phyloP scores from a whole-genome alignment of 805 yeast species.

The Pichia nakasei region DNA sequence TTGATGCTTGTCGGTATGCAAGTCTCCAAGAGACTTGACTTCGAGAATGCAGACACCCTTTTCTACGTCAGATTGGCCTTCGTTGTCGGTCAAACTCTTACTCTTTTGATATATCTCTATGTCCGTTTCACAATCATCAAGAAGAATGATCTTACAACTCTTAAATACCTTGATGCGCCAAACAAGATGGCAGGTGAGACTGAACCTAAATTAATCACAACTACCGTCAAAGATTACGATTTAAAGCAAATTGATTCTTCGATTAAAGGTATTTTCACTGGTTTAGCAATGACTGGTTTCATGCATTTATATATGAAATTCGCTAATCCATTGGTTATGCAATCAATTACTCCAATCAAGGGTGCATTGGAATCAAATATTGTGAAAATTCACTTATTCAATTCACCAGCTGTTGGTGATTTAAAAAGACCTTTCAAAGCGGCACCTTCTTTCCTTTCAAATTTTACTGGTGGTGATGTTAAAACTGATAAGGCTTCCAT shows the following conservation, averaged over 20 bases:
- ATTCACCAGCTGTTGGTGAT: constrained; percentile 76
- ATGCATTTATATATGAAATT: constrained; percentile 97
- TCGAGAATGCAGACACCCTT: constrained; percentile 72
- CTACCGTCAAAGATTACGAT: constrained; percentile 94
- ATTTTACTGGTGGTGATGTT: constrained; percentile 33
- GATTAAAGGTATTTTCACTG: constrained; percentile 76
- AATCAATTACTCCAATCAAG: constrained; percentile 84
- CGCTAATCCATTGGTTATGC: constrained; percentile 95
- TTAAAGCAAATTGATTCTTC: constrained; percentile 73
- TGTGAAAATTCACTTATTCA: constrained; percentile 84
- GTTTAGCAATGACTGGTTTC: constrained; percentile 94
- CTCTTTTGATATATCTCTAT: constrained; percentile 58
- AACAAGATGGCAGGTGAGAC: constrained; percentile 69
- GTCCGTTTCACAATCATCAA: constrained; percentile 51
- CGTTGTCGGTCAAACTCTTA: constrained; percentile 52
- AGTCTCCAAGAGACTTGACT: constrained; percentile 77
- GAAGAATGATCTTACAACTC: constrained; percentile 84
- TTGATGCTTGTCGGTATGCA: constrained; percentile 97
- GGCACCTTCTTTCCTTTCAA: constrained; percentile 63
- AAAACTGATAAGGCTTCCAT: constrained; percentile 84
- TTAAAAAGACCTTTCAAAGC: constrained; percentile 96
- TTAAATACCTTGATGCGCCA: constrained; percentile 85
- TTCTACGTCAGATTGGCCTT: constrained; percentile 71
- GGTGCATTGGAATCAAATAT: constrained; percentile 82
- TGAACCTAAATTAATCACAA: constrained; percentile 68